A percentile compares a stretch with the other conserved stretches of the same genome.
phyloP scores from a whole-genome alignment of 495 filamentous ascomycete genomes.

The Glonium stellatum region DNA sequence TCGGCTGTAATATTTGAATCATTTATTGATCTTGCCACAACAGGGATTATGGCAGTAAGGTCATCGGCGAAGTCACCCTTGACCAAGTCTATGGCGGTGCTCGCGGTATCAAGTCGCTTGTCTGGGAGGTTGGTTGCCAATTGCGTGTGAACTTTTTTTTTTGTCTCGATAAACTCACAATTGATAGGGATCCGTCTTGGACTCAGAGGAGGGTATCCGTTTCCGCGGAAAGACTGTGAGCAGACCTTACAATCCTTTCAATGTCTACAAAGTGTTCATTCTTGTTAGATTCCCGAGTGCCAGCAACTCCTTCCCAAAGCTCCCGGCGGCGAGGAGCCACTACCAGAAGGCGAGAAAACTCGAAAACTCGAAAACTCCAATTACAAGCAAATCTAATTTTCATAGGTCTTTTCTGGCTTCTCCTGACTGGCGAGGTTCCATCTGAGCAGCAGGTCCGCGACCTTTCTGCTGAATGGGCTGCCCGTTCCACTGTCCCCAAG shows the following conservation, averaged over 20 bases:
- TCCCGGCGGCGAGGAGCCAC: slow-evolving; percentile 87
- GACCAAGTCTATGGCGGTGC: slow-evolving; percentile 99
- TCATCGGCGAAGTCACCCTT: slow-evolving; percentile 94
- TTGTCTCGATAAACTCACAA: slow-evolving; percentile 21
- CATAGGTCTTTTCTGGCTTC: slow-evolving; percentile 94
- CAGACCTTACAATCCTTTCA: slow-evolving; percentile 5
- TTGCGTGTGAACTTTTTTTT: not conserved
- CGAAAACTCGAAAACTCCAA: not conserved
- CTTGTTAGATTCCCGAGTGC: slow-evolving; percentile 79
- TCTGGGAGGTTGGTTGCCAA: slow-evolving; percentile 68
- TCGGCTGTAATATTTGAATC: slow-evolving; percentile 8
- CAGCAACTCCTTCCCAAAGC: slow-evolving; percentile 95
- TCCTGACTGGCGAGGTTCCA: slow-evolving; percentile 93
- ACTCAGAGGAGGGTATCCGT: slow-evolving; percentile 97
- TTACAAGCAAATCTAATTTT: slow-evolving; percentile 21
- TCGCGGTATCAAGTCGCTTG: slow-evolving; percentile 94
- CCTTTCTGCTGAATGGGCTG: slow-evolving; percentile 96
- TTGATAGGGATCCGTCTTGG: slow-evolving; percentile 80
- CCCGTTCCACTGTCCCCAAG: slow-evolving; percentile 89
- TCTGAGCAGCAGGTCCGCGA: slow-evolving; percentile 96
- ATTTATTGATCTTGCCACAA: slow-evolving; percentile 20
- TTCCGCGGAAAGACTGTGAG: slow-evolving; percentile 90
- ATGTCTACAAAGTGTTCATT: slow-evolving; percentile 22
- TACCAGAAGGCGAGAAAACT: slow-evolving; percentile 67
- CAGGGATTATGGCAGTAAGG: slow-evolving; percentile 89